These are phyloP conservation scores for Helotiales sp. DNA, from an alignment of 2,329 filamentous ascomycete species.

Conservation along the genomic window DNA sequence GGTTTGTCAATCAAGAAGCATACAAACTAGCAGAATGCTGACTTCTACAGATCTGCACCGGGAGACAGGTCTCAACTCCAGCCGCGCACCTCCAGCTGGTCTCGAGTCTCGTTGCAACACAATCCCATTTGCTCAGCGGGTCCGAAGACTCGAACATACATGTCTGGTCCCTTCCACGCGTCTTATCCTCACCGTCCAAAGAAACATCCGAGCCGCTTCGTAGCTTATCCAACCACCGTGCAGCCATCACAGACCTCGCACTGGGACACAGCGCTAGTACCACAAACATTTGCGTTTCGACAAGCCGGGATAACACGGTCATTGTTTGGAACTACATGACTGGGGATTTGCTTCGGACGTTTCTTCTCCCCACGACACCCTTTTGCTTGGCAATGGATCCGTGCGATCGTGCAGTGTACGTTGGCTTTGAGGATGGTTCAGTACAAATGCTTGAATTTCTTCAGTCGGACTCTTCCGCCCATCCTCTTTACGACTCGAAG, in stretches of 20 bases:
- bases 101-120: constrained; percentile 71
- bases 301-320: constrained; percentile 82
- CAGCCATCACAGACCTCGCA: constrained; percentile 65
- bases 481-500: constrained; percentile 42
- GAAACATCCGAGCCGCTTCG: constrained; percentile 68
- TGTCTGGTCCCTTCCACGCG: constrained; percentile 80
- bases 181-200: constrained; percentile 61
- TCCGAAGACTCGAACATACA: constrained; percentile 88
- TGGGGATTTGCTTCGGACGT: constrained; percentile 74
- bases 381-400: constrained; percentile 77
- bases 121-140: constrained; percentile 72
- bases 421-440: constrained; percentile 77
- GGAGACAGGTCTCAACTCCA: constrained; percentile 72
- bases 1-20: constrained; percentile 50
- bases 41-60: constrained; percentile 63
- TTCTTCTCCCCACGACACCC: constrained; percentile 74
- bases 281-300: constrained; percentile 81
- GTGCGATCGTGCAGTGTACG: constrained; percentile 78
- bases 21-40: constrained; percentile 13
- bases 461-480: constrained; percentile 45
- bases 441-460: constrained; percentile 78
- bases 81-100: constrained; percentile 80
- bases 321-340: constrained; percentile 91
- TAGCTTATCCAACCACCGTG: constrained; percentile 76
- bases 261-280: constrained; percentile 68